Conservation (phyloP, 495 filamentous ascomycete genomes). For the Poronia punctata region DNA sequence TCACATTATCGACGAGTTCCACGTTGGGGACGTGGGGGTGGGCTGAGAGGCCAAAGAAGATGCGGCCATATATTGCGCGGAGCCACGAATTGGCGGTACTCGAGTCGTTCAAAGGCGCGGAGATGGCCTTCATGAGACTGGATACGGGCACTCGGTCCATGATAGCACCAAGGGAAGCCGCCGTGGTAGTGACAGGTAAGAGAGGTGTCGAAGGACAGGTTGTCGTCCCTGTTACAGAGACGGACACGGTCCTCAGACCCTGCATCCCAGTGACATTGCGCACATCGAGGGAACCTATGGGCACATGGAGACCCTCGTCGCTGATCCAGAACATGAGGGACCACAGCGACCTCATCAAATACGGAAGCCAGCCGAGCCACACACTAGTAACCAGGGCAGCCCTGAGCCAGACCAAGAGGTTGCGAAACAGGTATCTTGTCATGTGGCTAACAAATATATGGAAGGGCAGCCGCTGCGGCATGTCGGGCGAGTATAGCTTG, state of each 20-base stretch:
- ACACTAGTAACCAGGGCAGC: conserved; percentile 73
- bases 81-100: conserved; percentile 22
- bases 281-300: conserved; percentile 16
- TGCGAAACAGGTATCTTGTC: conserved; percentile 59
- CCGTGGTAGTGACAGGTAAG: conserved; percentile 30
- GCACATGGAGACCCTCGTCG: conserved; percentile 74
- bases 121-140: conserved; percentile 21
- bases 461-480: conserved; percentile 76
- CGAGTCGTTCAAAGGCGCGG: conserved; percentile 21
- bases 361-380: conserved; percentile 85
- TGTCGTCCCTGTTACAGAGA: conserved; percentile 16
- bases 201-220: conserved; percentile 42
- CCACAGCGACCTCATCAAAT: conserved; percentile 87
- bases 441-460: conserved; percentile 73
- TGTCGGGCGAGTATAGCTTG: conserved; percentile 88
- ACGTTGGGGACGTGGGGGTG: conserved; percentile 9
- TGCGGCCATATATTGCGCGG: conserved; percentile 12
- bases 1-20: conserved; percentile 9
- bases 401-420: conserved; percentile 67
- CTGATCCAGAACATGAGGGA: conserved; percentile 89
- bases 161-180: conserved; percentile 23
- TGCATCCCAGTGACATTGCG: conserved; percentile 11
- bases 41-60: conserved; percentile 4
- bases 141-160: conserved; percentile 24
- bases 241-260: conserved; percentile 5